Base-by-base conservation (phyloP, 139 green algal species). In the Coelastrella sp. region DNA sequence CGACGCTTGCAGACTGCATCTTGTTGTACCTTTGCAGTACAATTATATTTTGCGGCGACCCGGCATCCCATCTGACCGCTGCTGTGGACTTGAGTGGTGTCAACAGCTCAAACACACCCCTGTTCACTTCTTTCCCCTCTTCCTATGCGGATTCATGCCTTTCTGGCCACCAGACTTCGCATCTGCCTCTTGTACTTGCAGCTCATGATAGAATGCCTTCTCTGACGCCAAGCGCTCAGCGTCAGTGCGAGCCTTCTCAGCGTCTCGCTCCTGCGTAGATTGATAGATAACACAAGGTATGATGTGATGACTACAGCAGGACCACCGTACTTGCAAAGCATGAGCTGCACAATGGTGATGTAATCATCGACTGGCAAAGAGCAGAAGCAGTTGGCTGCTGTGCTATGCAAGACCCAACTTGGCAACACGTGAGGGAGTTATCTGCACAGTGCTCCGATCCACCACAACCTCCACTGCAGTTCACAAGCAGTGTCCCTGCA, bases 81-180 rank as follows among this genome's bases (percentile, higher is more conserved):
- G 66, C 66, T 20, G 66, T 49, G 35, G 35, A 49, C 35, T 49
- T 49, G 35, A 49, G 35, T 49, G 35, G 35, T 49, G 35, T 4
- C 63, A 72, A 78, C 17, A 49, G 70, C 70, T 12, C 19, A 78
- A 78, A 84, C 49, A 85, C 57, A 63, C n/a, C 20, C n/a, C 79
- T 20, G 17, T 72, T 58, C 58, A 82, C 11, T 56, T 70, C 85
- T 84, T 90, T n/a, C 68, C 68, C 87, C 94, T 94, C 86, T 97
- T 97, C 14, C 96, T 94, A 86, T 97, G 96, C 83, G 96, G 96
- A 92, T 97, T 97, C 93, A 98, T 96, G 63, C 97, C 97, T 10
- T 92, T 91, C 95, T 99, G 97, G 19, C 97, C 97, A 25, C 97
- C 97, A 87, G 91, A 96, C 83, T 95, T 95, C 65, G 97, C 91